Conservation (phyloP, 352 stramenopile species). For the Phytophthora lateralis region DNA sequence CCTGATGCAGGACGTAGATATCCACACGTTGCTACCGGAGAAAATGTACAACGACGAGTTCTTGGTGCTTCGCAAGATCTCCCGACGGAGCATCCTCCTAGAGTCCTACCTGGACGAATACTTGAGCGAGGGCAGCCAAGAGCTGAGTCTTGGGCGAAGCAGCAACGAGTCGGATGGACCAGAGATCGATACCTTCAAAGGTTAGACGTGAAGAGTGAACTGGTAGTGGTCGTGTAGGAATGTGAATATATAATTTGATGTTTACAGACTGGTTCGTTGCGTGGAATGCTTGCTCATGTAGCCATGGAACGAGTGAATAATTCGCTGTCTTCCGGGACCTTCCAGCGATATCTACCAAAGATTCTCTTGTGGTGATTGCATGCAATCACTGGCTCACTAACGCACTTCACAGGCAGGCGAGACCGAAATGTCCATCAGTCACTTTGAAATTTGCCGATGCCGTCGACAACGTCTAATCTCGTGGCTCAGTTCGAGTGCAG, state of each 20-base stretch:
- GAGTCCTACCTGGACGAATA: conserved; percentile 24
- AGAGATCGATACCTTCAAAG: conserved; percentile 7
- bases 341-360: not conserved
- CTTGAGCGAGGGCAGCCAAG: conserved; percentile 12
- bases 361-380: conserved; percentile 4
- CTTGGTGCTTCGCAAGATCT: conserved; percentile 18
- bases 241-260: not conserved
- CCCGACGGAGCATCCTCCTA: conserved; percentile 18
- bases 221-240: not conserved
- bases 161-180: conserved; percentile 13
- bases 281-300: not conserved
- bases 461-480: conserved; percentile 8
- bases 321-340: too few relatives aligned
- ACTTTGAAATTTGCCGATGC: not conserved
- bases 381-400: conserved; percentile 2
- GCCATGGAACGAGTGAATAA: not conserved
- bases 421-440: not conserved
- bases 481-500: conserved; percentile 5
- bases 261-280: too few relatives aligned
- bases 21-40: conserved; percentile 7
- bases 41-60: conserved; percentile 24
- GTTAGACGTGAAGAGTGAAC: not conserved
- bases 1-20: conserved; percentile 11
- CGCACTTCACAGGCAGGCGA: not conserved
- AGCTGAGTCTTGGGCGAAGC: not conserved